Conservation (phyloP, 768 basidiomycete species). For the Cyathus striatus region DNA sequence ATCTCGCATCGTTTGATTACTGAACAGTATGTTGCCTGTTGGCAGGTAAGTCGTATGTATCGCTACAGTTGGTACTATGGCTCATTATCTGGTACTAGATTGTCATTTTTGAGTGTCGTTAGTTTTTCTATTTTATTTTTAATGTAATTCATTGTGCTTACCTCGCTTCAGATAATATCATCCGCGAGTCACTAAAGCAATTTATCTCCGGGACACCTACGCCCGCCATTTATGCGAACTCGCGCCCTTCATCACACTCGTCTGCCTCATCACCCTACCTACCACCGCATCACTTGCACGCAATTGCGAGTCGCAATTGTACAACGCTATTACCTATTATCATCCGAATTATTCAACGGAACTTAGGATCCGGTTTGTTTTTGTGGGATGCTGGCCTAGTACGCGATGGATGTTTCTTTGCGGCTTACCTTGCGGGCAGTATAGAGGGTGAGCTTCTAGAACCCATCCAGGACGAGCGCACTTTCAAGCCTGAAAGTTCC, state of each 20-base stretch:
- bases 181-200: constrained; percentile 77
- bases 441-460: constrained; percentile 43
- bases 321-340: constrained; percentile 44
- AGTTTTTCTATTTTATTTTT: constrained; percentile 24
- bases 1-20: constrained; percentile 25
- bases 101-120: constrained; percentile 87
- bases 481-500: constrained; percentile 25
- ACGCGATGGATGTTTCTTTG: constrained; percentile 87
- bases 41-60: constrained; percentile 65
- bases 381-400: constrained; percentile 83
- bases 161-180: constrained; percentile 61
- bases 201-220: constrained; percentile 22
- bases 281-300: constrained; percentile 39
- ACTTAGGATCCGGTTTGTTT: constrained; percentile 48
- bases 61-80: too few relatives aligned
- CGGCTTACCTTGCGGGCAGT: constrained; percentile 70
- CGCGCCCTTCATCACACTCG: constrained; percentile 40
- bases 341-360: constrained; percentile 45
- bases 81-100: constrained; percentile 46
- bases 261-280: constrained; percentile 39
- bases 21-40: constrained; percentile 71
- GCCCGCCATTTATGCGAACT: constrained; percentile 34
- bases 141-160: constrained; percentile 6
- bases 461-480: constrained; percentile 22
- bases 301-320: constrained; percentile 47